phyloP scores from a whole-genome alignment of 2,329 filamentous ascomycete genomes.

The Paecilomyces dactylethromorphus region DNA sequence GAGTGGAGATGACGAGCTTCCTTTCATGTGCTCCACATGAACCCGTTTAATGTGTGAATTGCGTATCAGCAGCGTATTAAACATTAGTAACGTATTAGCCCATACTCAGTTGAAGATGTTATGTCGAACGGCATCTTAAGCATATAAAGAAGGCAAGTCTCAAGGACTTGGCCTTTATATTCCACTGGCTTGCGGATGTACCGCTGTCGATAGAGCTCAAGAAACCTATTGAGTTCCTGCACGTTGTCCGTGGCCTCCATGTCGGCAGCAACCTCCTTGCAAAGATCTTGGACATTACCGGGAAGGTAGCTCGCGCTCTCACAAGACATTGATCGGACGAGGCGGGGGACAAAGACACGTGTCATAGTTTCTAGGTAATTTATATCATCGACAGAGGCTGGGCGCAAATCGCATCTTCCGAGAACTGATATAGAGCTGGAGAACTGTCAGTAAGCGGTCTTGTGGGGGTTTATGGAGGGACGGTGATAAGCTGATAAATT shows the following conservation, averaged over 20 bases:
- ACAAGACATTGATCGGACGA: not conserved
- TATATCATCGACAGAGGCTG: not conserved
- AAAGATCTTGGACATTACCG: not conserved
- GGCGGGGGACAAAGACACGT: not conserved
- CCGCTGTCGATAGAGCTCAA: not conserved
- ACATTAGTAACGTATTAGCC: not conserved
- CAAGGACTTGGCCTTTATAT: not conserved
- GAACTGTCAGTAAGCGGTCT: not conserved
- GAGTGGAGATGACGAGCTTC: too few relatives aligned
- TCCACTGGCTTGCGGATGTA: not conserved
- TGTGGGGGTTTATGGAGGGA: not conserved
- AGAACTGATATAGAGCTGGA: not conserved
- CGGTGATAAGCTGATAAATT: too few relatives aligned
- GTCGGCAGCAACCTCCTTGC: not conserved
- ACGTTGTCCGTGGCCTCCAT: not conserved
- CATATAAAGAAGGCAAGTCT: constrained; percentile 5
- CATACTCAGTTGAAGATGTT: constrained; percentile 2
- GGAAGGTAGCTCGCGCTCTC: not conserved
- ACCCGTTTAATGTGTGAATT: too few relatives aligned
- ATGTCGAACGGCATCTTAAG: constrained; percentile 9
- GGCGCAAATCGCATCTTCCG: not conserved
- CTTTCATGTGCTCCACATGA: too few relatives aligned
- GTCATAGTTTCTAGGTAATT: not conserved
- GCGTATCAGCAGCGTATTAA: not conserved
- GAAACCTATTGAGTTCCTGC: not conserved